A percentile compares a stretch with the other conserved stretches of the same genome.
phyloP scores from a whole-genome alignment of 208 protist species.

The Trypanosoma avium region DNA sequence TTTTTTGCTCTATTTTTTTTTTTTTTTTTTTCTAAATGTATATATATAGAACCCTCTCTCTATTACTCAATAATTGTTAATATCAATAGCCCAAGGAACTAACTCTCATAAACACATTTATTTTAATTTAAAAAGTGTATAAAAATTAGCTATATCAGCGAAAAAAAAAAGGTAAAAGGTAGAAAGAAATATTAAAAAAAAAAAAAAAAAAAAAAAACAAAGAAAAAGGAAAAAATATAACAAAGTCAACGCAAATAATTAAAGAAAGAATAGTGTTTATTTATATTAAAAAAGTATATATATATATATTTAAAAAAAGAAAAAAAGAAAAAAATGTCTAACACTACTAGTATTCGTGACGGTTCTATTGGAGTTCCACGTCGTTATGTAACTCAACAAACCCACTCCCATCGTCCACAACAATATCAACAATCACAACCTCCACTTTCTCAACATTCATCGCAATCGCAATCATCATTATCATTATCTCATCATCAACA shows the following conservation, averaged over 20 bases:
- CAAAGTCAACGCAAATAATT: too few relatives aligned
- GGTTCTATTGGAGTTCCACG: not conserved
- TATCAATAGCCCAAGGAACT: too few relatives aligned
- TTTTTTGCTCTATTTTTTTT: constrained; percentile 2
- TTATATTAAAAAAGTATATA: not conserved
- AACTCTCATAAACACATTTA: too few relatives aligned
- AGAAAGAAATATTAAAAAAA: too few relatives aligned
- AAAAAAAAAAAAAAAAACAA: too few relatives aligned
- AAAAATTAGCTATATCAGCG: too few relatives aligned
- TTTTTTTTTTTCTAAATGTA: constrained; percentile 15
- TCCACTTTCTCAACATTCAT: not conserved
- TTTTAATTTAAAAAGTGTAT: too few relatives aligned
- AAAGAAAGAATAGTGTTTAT: too few relatives aligned
- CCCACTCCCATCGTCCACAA: not conserved
- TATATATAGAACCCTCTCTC: not conserved
- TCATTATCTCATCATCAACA: too few relatives aligned
- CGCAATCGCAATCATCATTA: constrained; percentile 15
- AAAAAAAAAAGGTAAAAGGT: too few relatives aligned
- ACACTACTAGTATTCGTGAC: not conserved
- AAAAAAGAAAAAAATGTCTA: constrained; percentile 16
- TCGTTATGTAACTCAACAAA: constrained; percentile 2
- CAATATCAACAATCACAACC: not conserved
- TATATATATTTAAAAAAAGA: not conserved
- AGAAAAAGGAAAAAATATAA: too few relatives aligned
- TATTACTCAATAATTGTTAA: too few relatives aligned